Evolutionary conservation across 192 early-diverging fungal species (phyloP).

Genomic region (Entophlyctis helioformis): DNA sequence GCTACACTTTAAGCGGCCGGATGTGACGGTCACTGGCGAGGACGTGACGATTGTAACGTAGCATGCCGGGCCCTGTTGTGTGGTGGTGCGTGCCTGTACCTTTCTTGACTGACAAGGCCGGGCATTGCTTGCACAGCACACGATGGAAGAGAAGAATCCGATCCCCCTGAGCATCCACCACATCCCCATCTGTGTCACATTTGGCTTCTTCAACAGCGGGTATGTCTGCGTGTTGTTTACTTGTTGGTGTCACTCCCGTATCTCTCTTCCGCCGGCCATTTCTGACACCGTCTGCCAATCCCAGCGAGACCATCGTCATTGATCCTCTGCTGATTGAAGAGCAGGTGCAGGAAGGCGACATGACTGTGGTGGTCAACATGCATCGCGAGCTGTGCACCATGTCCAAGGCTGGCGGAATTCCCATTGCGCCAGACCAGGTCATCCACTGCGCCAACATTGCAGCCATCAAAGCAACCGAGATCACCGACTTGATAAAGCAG

Average conservation of each 20-base stretch:
- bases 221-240: slow-evolving; percentile 18
- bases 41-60: slow-evolving; percentile 78
- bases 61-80: no score
- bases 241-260: no score
- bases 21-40: slow-evolving; percentile 85
- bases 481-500: slow-evolving; percentile 67
- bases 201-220: slow-evolving; percentile 84
- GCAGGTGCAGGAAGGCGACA: slow-evolving; percentile 64
- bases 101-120: neutral
- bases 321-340: slow-evolving; percentile 86
- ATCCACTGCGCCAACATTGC: slow-evolving; percentile 76
- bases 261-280: neutral
- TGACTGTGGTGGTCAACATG: slow-evolving; percentile 82
- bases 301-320: slow-evolving; percentile 37
- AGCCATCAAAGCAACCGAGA: slow-evolving; percentile 51
- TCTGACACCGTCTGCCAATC: neutral
- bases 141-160: slow-evolving; percentile 73
- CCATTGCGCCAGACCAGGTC: slow-evolving; percentile 64
- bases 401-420: slow-evolving; percentile 79
- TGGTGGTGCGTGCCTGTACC: neutral
- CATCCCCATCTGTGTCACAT: slow-evolving; percentile 85
- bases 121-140: no score
- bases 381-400: slow-evolving; percentile 89
- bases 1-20: slow-evolving; percentile 85
- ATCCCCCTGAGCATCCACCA: slow-evolving; percentile 94